Percentiles rank a stretch among this genome's conserved stretches.
Conservation (phyloP, 2,329 filamentous ascomycete genomes). For the Bipolaris cookei region DNA sequence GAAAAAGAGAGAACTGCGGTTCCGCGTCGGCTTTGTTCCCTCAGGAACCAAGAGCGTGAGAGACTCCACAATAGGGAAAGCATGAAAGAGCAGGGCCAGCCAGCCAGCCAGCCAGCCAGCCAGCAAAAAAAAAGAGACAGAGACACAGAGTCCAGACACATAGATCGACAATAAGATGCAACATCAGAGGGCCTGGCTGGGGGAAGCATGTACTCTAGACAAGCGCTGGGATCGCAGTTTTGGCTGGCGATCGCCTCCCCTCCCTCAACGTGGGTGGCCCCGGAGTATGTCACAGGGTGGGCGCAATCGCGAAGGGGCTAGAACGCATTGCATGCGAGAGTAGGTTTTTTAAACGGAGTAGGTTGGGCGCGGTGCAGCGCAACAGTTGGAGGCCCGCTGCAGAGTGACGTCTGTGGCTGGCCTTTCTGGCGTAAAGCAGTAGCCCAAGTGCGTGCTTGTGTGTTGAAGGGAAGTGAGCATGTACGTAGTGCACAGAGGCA, state of each 20-base stretch:
- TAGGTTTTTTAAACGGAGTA: not conserved
- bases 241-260: not conserved
- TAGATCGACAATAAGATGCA: not conserved
- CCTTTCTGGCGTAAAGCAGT: no score
- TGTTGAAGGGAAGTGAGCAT: no score
- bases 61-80: no score
- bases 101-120: not conserved
- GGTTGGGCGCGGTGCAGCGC: conserved; percentile 1
- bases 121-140: not conserved
- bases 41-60: no score
- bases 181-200: not conserved
- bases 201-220: not conserved
- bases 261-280: not conserved
- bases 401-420: conserved; percentile 4
- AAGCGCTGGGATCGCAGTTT: not conserved
- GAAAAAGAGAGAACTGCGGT: no score
- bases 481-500: no score
- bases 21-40: no score
- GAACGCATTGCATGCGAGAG: not conserved
- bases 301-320: not conserved
- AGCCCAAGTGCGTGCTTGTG: no score
- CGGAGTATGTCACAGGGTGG: not conserved
- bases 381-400: conserved; percentile 13
- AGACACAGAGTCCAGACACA: not conserved
- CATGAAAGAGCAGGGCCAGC: not conserved